Evolutionary conservation across 2,329 filamentous ascomycete species (phyloP), one percentile per base, ranked within the genome.

Genomic region (Ophiostoma fasciatum): DNA sequence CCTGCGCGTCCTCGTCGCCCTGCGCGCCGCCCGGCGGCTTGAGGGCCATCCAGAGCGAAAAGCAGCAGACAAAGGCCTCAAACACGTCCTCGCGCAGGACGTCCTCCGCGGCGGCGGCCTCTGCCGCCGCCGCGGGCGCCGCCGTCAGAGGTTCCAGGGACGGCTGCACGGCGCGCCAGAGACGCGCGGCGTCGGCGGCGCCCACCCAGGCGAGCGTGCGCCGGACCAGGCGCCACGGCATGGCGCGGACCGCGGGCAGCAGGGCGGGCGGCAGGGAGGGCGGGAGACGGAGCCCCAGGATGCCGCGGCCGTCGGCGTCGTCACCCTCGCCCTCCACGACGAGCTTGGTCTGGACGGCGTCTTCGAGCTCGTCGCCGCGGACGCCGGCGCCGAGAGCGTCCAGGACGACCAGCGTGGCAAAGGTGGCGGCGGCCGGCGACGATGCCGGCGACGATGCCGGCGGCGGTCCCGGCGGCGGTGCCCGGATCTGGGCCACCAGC

Each of bases 301-400:
- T 23, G 26, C 3, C 12, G 26, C 26, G 7, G 36, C 17, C 2
- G 26, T n/a, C 5, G 36, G 36, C 4, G 17, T 19, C 22, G 10
- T 27, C 11, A 4, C 27, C 35, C 13, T 44, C 13, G 44, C 18
- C 19, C 4, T 28, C 51, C 2, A 56, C 46, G 5, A 59, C 42
- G 7, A 67, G 47, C 32, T 51, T 53, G 17, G 49, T 52, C 6
- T 57, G 58, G 2, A 60, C 49, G 3, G 54, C 55, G 42, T 68
- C 62, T 5, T 60, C 49, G 15, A 58, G 62, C 2, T 59, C 51
- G 31, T 66, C 60, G 12, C 51, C 53, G 4, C 45, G 52, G 7
- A 69, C 45, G 4, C 62, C 63, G 17, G 56, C 49, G 0, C 58
- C 55, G 23, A 70, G 50, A 3, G 58, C 54, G 31, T 61, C 57